Evolutionary conservation across 1,284 basidiomycete genomes (phyloP), one percentile per base, ranked within the genome.

Genomic region (Macrocystidia cucumis): DNA sequence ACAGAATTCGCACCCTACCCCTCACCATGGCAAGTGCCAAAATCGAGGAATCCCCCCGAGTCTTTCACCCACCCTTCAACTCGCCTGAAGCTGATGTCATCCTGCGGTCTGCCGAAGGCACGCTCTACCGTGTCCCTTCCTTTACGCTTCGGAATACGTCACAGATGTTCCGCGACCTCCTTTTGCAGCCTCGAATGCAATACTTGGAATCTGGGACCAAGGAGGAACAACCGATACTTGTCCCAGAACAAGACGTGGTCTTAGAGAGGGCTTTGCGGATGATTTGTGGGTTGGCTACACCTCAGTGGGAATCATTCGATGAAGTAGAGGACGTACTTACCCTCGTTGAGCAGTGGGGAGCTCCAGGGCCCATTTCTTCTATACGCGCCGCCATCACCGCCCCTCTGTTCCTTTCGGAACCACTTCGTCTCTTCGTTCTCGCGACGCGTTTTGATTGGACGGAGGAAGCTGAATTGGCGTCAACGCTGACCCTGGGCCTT

Each of bases 381-480:
- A 55, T 65, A 13, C 57, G 63, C 3, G 43, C 56, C 4, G 52
- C 53, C 8, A 52, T 61, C 21, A 58, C 59, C 1, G 45, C 57
- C 2, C 62, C 63, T 2, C 34, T 53, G 5, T 64, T 65, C 42
- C 54, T 63, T 16, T 43, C 48, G 6, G 49, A 57, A 2, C 60
- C 64, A 2, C 42, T 66, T 17, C 52, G 57, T 13, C 47, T 65
- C 3, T 67, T 64, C 39, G 57, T 50, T 0, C 47, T 67, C 20
- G 50, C 62, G 8, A 52, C 57, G n/a, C 55, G 55, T n/a, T 56
- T 59, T 30, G 59, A 52, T 3, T 67, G 65, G 64, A 54, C 54
- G 19, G 56, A 60, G 27, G 65, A 67, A 44, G 50, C 53, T 4
- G 52, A 56, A 31, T 37, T 59, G 5, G 61, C 62, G 6, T 56